Evolutionary conservation across 2,329 filamentous ascomycete genomes (phyloP).

Genomic region (Penicillium sp.): DNA sequence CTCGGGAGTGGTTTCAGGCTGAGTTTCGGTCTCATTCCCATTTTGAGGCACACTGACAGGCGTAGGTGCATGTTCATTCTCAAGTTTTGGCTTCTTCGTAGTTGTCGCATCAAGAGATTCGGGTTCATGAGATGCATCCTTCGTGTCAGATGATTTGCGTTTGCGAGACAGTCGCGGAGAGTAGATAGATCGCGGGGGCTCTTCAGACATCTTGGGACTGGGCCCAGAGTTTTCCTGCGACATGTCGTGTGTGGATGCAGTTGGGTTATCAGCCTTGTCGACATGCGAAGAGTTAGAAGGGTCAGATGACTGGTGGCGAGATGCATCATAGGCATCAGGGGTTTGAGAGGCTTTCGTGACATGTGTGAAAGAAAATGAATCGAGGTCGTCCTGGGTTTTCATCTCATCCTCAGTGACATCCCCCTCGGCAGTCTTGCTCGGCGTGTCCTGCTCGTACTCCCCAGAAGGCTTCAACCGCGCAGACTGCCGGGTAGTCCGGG

Average conservation of each 20-base stretch:
- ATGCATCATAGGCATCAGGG: slow-evolving; percentile 5
- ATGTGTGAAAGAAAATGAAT: neutral
- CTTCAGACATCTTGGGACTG: slow-evolving; percentile 3
- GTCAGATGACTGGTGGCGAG: neutral
- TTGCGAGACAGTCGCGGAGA: slow-evolving; percentile 21
- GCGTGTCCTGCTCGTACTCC: slow-evolving; percentile 16
- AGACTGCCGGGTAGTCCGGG: slow-evolving; percentile 33
- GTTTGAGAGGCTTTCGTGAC: slow-evolving; percentile 11
- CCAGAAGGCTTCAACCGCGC: slow-evolving; percentile 27
- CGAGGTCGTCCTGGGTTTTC: slow-evolving; percentile 1
- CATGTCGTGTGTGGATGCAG: slow-evolving; percentile 2
- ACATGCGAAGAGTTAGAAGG: slow-evolving; percentile 3
- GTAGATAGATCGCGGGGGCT: neutral
- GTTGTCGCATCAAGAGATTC: slow-evolving; percentile 14
- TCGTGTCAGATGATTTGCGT: slow-evolving; percentile 23
- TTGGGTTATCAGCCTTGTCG: neutral
- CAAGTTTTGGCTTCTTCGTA: slow-evolving; percentile 30
- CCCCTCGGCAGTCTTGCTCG: slow-evolving; percentile 9
- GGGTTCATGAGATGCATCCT: slow-evolving; percentile 11
- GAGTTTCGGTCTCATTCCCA: slow-evolving; percentile 16
- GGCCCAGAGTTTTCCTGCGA: slow-evolving; percentile 2
- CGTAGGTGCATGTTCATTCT: slow-evolving; percentile 22
- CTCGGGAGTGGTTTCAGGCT: slow-evolving; percentile 18
- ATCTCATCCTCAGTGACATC: slow-evolving; percentile 11
- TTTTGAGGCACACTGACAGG: slow-evolving; percentile 21